Conservation (phyloP, 352 stramenopile genomes). For the Lagenidium giganteum region DNA sequence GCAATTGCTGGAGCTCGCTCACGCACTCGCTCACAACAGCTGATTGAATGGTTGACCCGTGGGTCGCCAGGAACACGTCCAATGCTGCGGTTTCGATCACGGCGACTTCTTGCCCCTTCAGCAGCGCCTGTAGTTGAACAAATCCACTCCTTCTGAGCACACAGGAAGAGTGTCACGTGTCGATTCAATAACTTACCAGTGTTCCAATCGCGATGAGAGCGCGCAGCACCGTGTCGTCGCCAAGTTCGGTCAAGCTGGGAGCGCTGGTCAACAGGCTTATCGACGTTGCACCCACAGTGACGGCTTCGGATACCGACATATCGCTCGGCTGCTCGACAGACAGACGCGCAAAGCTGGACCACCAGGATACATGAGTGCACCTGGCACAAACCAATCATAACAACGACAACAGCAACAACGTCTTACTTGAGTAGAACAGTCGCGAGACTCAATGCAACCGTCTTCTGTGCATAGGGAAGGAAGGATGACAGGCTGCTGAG, state of each 20-base stretch:
- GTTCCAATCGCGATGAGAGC: conserved; percentile 61
- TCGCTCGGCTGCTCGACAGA: conserved; percentile 24
- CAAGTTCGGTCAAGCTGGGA: conserved; percentile 49
- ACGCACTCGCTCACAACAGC: conserved; percentile 46
- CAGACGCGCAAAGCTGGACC: conserved; percentile 35
- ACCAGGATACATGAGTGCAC: conserved; percentile 1
- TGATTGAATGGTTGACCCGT: conserved; percentile 34
- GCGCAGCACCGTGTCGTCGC: conserved; percentile 73
- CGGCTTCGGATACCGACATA: conserved; percentile 48
- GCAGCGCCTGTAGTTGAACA: conserved; percentile 32
- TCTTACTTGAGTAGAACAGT: conserved; percentile 75
- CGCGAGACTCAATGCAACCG: conserved; percentile 56
- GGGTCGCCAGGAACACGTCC: conserved; percentile 46
- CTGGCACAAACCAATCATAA: not conserved
- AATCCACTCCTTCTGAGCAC: no score
- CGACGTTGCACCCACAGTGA: conserved; percentile 39
- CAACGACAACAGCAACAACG: not conserved
- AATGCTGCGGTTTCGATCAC: no score
- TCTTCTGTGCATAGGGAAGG: conserved; percentile 50
- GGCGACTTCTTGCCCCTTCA: no score
- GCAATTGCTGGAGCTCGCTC: conserved; percentile 37
- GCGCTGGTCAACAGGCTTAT: conserved; percentile 49
- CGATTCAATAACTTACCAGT: conserved; percentile 36
- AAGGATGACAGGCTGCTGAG: conserved; percentile 40
- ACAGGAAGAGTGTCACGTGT: no score